phyloP scores from a whole-genome alignment of 139 green algal genomes.

The Eudorina sp. region DNA sequence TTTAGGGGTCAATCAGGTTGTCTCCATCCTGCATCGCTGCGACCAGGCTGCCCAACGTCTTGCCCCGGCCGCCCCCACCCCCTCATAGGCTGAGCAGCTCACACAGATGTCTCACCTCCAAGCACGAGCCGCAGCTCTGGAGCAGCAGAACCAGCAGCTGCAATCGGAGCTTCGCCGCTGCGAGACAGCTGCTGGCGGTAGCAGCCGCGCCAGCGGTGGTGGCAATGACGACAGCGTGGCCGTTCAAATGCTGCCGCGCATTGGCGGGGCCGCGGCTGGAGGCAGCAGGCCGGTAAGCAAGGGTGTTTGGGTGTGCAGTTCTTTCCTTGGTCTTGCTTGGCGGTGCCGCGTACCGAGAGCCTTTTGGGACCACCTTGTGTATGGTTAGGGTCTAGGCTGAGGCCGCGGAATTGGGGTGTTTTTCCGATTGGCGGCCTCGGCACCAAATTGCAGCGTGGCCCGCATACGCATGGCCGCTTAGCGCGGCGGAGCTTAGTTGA shows the following conservation, averaged over 20 bases:
- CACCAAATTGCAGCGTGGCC: neutral
- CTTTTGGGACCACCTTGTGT: too few species aligned
- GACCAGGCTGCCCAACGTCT: too few species aligned
- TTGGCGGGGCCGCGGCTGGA: slow-evolving; percentile 15
- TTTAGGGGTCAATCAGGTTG: neutral
- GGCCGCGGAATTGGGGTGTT: neutral
- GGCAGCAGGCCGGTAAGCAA: slow-evolving; percentile 29
- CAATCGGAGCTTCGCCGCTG: slow-evolving; percentile 30
- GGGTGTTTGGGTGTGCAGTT: neutral
- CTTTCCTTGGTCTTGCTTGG: neutral
- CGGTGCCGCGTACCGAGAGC: too few species aligned
- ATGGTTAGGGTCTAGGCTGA: neutral
- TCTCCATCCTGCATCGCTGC: too few species aligned
- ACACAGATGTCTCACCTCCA: slow-evolving; percentile 32
- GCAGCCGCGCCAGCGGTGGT: neutral
- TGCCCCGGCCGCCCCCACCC: too few species aligned
- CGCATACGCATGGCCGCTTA: too few species aligned
- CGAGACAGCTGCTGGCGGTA: neutral
- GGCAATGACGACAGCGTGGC: neutral
- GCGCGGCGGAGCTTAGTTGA: neutral
- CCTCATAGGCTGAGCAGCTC: slow-evolving; percentile 32
- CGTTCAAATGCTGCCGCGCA: slow-evolving; percentile 33
- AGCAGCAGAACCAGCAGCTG: slow-evolving; percentile 39
- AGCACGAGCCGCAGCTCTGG: slow-evolving; percentile 26
- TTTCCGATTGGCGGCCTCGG: neutral